Base-by-base conservation (phyloP, 257 asterid genomes). In the Dorcoceras hygrometricum region DNA sequence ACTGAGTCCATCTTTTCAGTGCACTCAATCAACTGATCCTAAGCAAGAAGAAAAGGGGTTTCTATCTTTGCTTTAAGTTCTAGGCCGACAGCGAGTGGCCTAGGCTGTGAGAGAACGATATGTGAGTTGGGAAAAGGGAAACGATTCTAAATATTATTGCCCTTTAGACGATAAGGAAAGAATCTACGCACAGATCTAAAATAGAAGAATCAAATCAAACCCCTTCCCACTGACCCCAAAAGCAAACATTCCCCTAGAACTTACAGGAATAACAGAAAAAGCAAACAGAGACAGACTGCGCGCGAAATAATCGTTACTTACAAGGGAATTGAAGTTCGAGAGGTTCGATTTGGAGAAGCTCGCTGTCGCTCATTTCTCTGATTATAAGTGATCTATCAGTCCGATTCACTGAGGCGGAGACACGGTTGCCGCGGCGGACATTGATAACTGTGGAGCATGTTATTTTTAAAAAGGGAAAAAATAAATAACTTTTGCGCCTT, bases 281-380 rank as follows among this genome's bases (percentile, higher is more conserved):
- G 25, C 27, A 3, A 7, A 2, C 6, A 24, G 16, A 39, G 1
- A 18, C 8, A 59, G 29, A 6, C 5, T 29, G 23, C 54, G 39
- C 29, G 4, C 18, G 4, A 7, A 2, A 59, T 5, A 59, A 25
- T 27, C 1, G 51, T 11, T 6, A 53, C 7, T 69, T 74, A 79
- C 84, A 76, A 61, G 75, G 73, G 63, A 80, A 80, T 46, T 78
- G 79, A 57, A 81, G 86, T 72, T 81, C 86, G 59, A 73, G 72
- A 23, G 86, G 86, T 12, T 81, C 83, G 78, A 81, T 73, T 68
- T 73, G 81, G 61, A 78, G 83, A 67, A 78, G 77, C 31, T 75
- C 81, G 53, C 71, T 68, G 73, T 43, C 75, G 59, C 81, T 70
- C 86, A 81, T 81, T 55, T 43, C 57, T 56, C 32, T 48, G 11